These are phyloP conservation scores for Colletotrichum tropicicola DNA, from an alignment of 2,329 filamentous ascomycete genomes.

Conservation along the genomic window DNA sequence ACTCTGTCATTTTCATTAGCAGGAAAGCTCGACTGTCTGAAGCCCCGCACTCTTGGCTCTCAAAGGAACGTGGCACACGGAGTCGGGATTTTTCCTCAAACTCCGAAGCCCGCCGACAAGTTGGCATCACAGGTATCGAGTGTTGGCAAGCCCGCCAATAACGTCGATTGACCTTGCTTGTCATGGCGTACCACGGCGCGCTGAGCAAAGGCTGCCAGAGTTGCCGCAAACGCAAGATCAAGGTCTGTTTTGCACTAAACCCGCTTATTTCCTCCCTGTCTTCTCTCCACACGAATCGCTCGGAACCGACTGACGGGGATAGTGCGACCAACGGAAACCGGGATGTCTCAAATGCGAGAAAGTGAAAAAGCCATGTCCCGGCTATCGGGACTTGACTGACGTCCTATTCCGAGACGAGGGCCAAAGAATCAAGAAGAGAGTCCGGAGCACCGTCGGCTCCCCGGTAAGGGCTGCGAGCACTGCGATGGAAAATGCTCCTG, in stretches of 20 bases:
- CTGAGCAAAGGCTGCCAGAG: slow-evolving; percentile 38
- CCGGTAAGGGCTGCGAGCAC: not conserved
- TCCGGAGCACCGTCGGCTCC: not conserved
- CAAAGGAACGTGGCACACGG: not conserved
- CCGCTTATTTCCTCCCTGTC: no score
- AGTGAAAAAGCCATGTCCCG: slow-evolving; percentile 33
- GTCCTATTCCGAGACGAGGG: slow-evolving; percentile 38
- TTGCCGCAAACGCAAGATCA: slow-evolving; percentile 38
- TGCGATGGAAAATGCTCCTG: not conserved
- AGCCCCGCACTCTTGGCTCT: no score
- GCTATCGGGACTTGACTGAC: slow-evolving; percentile 35
- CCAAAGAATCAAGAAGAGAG: slow-evolving; percentile 30
- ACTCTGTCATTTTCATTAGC: not conserved
- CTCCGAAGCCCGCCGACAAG: not conserved
- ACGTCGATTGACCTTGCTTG: not conserved
- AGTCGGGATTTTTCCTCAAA: not conserved
- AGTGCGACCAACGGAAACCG: slow-evolving; percentile 38
- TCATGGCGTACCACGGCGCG: slow-evolving; percentile 35
- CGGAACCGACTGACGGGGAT: not conserved
- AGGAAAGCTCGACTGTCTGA: no score
- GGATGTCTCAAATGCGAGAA: slow-evolving; percentile 37
- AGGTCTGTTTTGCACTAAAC: no score
- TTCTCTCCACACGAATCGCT: no score
- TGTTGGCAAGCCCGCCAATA: not conserved
- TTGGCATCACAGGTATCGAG: no score